Base-by-base conservation (phyloP, 352 stramenopile genomes). In the Globisporangium echinulatum region DNA sequence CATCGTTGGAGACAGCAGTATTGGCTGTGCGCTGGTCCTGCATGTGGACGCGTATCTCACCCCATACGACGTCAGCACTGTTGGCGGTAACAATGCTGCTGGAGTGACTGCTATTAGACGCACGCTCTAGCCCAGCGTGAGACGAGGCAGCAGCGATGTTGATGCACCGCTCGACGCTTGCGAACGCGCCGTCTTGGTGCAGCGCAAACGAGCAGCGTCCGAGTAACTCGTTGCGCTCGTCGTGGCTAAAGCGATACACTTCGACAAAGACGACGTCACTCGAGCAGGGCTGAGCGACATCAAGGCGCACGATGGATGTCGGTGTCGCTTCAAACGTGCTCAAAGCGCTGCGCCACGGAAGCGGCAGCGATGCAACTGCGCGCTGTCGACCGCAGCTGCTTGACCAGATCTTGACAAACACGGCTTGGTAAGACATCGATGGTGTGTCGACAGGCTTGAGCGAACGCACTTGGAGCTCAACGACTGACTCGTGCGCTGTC, bases 201-300 rank as follows among this genome's bases (percentile, higher is more conserved):
- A 59, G 15, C 11, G 59, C 49, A 14, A 51, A 49, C 47, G 61
- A 54, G 11, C 59, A 58, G 19, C 47, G 38, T 7, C 46, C 46
- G 10, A 68, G 39, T 4, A 52, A 8, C 2, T 60, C 47, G 17
- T 62, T 62, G 39, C 53, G 63, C 25, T 55, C 52, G 37, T 48
- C 47, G 7, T 58, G 44, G 17, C 51, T 69, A 13, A 49, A 66
- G 42, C 52, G 63, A 49, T 38, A 58, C 8, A 64, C 6, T 52
- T 66, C 48, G 48, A 66, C 13, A 36, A 61, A 62, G 49, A 61
- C 54, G 7, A 62, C 54, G 11, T 66, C 61, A 15, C 38, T 48
- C 14, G 25, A 38, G 19, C 17, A 37, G 40, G 25, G 25, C 25
- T 15, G 14, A 2, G 36, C 7, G 4, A 36, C 43, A 48, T n/a